Evolutionary conservation across 768 basidiomycete genomes (phyloP).

Genomic region (Leccinum subgranulosum): DNA sequence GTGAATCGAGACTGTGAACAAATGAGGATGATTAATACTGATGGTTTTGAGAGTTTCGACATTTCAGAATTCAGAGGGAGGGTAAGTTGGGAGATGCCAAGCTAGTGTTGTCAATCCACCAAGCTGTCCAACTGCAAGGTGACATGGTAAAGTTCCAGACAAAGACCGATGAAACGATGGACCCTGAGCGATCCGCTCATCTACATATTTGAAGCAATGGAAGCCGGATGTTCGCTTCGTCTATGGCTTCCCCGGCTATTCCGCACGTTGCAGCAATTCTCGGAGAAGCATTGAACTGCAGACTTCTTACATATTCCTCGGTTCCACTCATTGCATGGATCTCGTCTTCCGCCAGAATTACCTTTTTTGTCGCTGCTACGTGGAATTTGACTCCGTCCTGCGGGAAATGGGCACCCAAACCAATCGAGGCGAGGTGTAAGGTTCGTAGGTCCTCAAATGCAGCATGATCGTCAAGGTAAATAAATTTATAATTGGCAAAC

Average conservation of each 20-base stretch:
- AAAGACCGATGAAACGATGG: background rate
- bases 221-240: background rate
- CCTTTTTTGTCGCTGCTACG: background rate
- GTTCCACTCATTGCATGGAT: background rate
- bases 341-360: background rate
- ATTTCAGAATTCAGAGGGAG: background rate
- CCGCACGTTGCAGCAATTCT: background rate
- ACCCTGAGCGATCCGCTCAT: background rate
- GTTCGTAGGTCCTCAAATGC: background rate
- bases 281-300: background rate
- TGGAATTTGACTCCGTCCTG: background rate
- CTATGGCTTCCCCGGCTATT: background rate
- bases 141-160: background rate
- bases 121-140: background rate
- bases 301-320: background rate
- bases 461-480: background rate
- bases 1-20: background rate
- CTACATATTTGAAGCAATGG: background rate
- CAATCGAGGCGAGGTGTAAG: background rate
- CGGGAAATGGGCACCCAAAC: background rate
- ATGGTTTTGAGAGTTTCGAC: background rate
- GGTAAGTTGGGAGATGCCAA: background rate
- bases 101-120: background rate
- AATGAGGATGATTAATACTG: background rate
- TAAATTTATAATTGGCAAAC: constrained; percentile 37